These are phyloP conservation scores for Actinomortierella ambigua DNA, from an alignment of 371 early-diverging fungal species.

Conservation along the genomic window DNA sequence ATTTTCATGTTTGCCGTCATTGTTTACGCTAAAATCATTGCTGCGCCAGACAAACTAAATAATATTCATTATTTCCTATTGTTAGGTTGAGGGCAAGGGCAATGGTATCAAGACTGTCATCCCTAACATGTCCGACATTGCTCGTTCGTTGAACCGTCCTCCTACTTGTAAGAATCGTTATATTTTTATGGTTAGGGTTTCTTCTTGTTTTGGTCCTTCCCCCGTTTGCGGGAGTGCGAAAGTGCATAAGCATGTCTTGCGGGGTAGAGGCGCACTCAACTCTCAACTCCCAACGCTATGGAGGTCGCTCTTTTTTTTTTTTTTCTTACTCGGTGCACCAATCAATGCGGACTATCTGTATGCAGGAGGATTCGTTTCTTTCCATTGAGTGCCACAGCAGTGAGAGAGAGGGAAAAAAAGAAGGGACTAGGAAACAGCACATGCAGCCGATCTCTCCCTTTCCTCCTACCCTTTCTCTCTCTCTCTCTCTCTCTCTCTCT, in stretches of 20 bases:
- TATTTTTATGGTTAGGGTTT: not conserved
- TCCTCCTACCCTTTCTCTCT: too few species aligned
- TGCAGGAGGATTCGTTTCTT: too few species aligned
- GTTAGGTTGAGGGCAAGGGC: slow-evolving; percentile 96
- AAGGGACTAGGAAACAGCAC: too few species aligned
- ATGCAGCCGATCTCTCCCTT: too few species aligned
- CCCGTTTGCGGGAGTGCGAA: too few species aligned
- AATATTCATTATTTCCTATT: not conserved
- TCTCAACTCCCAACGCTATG: not conserved
- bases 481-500: too few species aligned
- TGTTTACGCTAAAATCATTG: not conserved
- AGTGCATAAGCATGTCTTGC: too few species aligned
- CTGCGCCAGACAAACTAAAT: not conserved
- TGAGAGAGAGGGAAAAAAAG: too few species aligned
- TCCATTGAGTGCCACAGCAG: too few species aligned
- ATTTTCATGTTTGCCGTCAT: not conserved
- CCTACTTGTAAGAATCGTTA: slow-evolving; percentile 67
- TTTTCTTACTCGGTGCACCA: not conserved
- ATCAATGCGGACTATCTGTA: not conserved
- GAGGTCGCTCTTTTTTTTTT: not conserved
- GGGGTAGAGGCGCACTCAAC: too few species aligned
- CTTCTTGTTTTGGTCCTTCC: not conserved
- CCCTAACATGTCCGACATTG: slow-evolving; percentile 97
- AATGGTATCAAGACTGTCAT: slow-evolving; percentile 99
- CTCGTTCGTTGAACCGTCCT: slow-evolving; percentile 91